Base-by-base conservation (phyloP, 169 alveolate genomes). In the Babesia gibsoni region DNA sequence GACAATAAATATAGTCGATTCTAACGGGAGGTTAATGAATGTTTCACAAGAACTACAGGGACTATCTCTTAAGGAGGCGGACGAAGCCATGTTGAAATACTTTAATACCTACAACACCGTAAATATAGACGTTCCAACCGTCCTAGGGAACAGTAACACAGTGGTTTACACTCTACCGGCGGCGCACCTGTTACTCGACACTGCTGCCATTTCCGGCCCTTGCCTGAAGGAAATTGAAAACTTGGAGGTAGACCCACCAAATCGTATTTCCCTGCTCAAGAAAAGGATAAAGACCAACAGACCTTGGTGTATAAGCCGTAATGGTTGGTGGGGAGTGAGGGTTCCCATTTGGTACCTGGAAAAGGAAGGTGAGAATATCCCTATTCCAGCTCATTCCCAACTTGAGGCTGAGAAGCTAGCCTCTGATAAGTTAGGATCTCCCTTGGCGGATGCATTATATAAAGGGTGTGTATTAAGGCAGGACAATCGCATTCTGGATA, bases 251-350 rank as follows among this genome's bases (percentile, higher is more conserved):
- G 64, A 49, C 42, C 85, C 85, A 10, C 56, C 42, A 30, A 66
- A 39, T 30, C 65, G 85, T 22, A 53, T 18, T 20, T 16, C 72
- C 0, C 3, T 77, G 42, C 56, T 77, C 14, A 16, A 25, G 7
- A 61, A 66, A 23, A 4, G 85, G 35, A 30, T 77, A 29, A 52
- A 67, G 20, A 16, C 56, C 10, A 67, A n/a, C 0, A 61, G 48
- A 30, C 68, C 63, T 3, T 69, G 83, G 88, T 79, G 88, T 12
- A 20, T 79, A 10, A 61, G 72, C 39, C 43, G 83, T n/a, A 18
- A 79, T 30, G 78, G 72, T 36, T 79, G 83, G 88, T 67, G 88
- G 82, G 88, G 83, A 4, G 5, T 56, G 43, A 52, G 57, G 16
- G 54, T 66, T 49, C 83, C 83, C 10, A 43, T 54, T 8, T 63